Conservation (phyloP, 2,329 filamentous ascomycete species). For the Chalaropsis thielavioides region DNA sequence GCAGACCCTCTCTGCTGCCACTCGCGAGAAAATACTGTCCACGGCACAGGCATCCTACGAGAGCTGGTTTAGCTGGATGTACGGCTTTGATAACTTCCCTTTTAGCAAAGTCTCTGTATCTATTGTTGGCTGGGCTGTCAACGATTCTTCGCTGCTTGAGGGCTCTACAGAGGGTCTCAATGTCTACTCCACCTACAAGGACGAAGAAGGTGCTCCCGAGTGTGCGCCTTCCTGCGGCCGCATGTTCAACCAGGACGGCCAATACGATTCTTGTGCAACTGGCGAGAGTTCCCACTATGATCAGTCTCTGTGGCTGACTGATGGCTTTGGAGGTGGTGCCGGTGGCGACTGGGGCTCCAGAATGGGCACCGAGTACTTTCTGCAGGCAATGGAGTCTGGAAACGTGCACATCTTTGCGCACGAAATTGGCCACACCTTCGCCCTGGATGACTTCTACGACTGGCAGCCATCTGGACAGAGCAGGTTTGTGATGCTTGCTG, state of each 20-base stretch:
- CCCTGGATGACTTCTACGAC: conserved; percentile 30
- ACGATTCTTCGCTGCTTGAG: conserved; percentile 26
- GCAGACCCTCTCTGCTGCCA: conserved; percentile 25
- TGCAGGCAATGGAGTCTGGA: conserved; percentile 25
- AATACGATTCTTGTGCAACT: conserved; percentile 29
- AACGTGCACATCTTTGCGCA: conserved; percentile 34
- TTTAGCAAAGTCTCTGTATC: conserved; percentile 27
- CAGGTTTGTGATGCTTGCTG: conserved; percentile 34
- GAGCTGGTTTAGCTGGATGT: conserved; percentile 31
- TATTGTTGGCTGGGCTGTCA: conserved; percentile 32
- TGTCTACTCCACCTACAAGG: conserved; percentile 29
- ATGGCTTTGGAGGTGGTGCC: conserved; percentile 30
- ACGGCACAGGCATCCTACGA: conserved; percentile 26
- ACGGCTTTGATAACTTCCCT: conserved; percentile 32
- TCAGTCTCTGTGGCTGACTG: conserved; percentile 34
- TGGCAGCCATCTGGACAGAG: conserved; percentile 30
- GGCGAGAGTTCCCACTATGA: conserved; percentile 31
- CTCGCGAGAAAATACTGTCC: conserved; percentile 27
- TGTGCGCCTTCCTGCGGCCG: conserved; percentile 30
- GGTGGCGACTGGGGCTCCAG: conserved; percentile 36
- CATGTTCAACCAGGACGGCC: conserved; percentile 31
- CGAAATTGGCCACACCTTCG: conserved; percentile 33
- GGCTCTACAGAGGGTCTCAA: conserved; percentile 27
- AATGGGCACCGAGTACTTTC: conserved; percentile 31
- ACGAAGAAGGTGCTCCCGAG: conserved; percentile 29